A percentile compares a stretch with the other conserved stretches of the same genome.
Evolutionary conservation across 106 monocot genomes (phyloP).

Genomic region (Dendrobium catenatum): DNA sequence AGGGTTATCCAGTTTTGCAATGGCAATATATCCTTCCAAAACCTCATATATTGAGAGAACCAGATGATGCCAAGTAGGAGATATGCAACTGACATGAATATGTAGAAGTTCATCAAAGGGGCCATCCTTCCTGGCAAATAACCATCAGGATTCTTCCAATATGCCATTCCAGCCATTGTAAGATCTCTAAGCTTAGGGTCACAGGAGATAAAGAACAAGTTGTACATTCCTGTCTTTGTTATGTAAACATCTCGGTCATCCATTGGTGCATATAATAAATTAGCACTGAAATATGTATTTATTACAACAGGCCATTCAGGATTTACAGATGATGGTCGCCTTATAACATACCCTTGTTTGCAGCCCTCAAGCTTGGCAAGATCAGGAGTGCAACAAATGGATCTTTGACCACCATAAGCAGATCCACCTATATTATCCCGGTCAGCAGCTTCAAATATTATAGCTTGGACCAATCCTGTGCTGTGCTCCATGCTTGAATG

Average conservation of each 20-base stretch:
- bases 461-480: conserved; percentile 80
- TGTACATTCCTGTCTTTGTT: conserved; percentile 92
- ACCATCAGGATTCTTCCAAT: conserved; percentile 87
- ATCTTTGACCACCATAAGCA: conserved; percentile 90
- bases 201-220: conserved; percentile 90
- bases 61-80: conserved; percentile 51
- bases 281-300: conserved; percentile 61
- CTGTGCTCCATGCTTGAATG: conserved; percentile 74
- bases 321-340: conserved; percentile 61
- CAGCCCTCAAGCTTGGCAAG: conserved; percentile 92
- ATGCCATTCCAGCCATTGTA: conserved; percentile 72
- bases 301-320: conserved; percentile 65
- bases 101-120: conserved; percentile 81
- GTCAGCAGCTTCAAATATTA: conserved; percentile 91
- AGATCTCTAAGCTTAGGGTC: conserved; percentile 85
- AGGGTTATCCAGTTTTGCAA: conserved; percentile 85
- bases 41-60: conserved; percentile 76
- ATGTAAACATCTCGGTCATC: conserved; percentile 44
- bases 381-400: conserved; percentile 97
- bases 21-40: conserved; percentile 80
- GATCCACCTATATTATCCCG: conserved; percentile 93
- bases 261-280: conserved; percentile 43
- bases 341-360: conserved; percentile 84
- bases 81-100: conserved; percentile 79
- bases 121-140: conserved; percentile 98